Conservation (phyloP, 2,329 filamentous ascomycete genomes). For the Paecilomyces sp. region DNA sequence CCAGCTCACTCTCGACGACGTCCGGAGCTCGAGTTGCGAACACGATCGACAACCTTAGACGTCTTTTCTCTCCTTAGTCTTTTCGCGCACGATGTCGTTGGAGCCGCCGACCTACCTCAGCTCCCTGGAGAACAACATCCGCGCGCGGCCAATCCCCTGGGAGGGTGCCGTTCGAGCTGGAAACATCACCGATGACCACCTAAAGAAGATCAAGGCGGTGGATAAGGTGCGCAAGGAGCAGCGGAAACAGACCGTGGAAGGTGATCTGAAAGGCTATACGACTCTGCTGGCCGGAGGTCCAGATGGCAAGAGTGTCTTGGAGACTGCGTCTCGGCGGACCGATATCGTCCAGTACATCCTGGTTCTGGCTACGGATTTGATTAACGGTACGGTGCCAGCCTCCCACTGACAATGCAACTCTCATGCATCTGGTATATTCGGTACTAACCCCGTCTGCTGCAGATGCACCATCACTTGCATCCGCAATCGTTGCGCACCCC, state of each 20-base stretch:
- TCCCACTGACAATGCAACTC: background rate
- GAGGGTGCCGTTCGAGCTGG: conserved; percentile 90
- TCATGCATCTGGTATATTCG: background rate
- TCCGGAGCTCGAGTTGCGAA: background rate
- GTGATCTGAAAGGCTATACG: conserved; percentile 72
- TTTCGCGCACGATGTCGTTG: conserved; percentile 62
- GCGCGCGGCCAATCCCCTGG: conserved; percentile 92
- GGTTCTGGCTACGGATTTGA: conserved; percentile 77
- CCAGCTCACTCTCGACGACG: background rate
- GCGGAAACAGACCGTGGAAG: conserved; percentile 73
- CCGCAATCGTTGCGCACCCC: conserved; percentile 65
- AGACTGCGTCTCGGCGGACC: conserved; percentile 74
- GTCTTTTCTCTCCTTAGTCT: background rate
- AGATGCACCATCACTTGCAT: conserved; percentile 75
- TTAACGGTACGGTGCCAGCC: conserved; percentile 57
- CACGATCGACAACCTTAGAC: background rate
- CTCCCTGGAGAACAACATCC: conserved; percentile 94
- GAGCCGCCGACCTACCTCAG: conserved; percentile 82
- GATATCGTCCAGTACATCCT: conserved; percentile 95
- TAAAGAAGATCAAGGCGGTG: conserved; percentile 91
- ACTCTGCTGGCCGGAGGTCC: conserved; percentile 67
- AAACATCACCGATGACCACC: conserved; percentile 87
- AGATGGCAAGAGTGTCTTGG: conserved; percentile 66
- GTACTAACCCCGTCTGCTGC: conserved; percentile 6
- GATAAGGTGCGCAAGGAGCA: conserved; percentile 94